Base-by-base conservation (phyloP, 495 filamentous ascomycete species). In the Sabuloglossum arenarium region DNA sequence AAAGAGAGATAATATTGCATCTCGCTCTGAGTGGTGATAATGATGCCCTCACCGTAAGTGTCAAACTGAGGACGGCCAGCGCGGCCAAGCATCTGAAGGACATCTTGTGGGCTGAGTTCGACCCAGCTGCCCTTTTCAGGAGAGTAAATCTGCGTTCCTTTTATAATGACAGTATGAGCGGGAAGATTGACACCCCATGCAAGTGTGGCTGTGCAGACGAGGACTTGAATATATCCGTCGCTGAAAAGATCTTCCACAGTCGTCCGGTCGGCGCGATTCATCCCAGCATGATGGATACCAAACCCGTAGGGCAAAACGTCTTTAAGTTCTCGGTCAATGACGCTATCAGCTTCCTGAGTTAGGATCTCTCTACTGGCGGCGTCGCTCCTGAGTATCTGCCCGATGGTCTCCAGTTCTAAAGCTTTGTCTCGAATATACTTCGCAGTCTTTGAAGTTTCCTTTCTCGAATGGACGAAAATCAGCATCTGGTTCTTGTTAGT, bases 91-190 rank as follows among this genome's bases (percentile, higher is more conserved):
- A 99, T 99, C 67, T 99, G 91, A 32, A 99, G 73, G 43, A 97
- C 90, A 69, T 99, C 91, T 63, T 99, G 91, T 11, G 93, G 91
- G 61, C 88, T 95, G 57, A 99, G 66, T 63, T 99, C 93, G 16
- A 99, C 93, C 89, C 91, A 99, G 65, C 85, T 89, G 70, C 91
- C 91, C 69, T 96, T 97, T 66, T 99, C 91, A 0, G 91, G 93
- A 3, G 93, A 97, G 66, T 99, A 99, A 39, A 97, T 82, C 65
- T 95, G 88, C 0, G 91, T 99, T 39, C 88, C 88, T 65, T 96
- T 96, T 69, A 96, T 96, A 66, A 96, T 89, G 60, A 96, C 88
- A 0, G 88, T 94, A 62, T 96, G 88, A 0, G 88, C 88, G 9
- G 88, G 88, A 56, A 96, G 71, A 66, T 96, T 96, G 61, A 96